These are phyloP conservation scores for Seiridium cupressi DNA, from an alignment of 2,329 filamentous ascomycete species.

Conservation along the genomic window DNA sequence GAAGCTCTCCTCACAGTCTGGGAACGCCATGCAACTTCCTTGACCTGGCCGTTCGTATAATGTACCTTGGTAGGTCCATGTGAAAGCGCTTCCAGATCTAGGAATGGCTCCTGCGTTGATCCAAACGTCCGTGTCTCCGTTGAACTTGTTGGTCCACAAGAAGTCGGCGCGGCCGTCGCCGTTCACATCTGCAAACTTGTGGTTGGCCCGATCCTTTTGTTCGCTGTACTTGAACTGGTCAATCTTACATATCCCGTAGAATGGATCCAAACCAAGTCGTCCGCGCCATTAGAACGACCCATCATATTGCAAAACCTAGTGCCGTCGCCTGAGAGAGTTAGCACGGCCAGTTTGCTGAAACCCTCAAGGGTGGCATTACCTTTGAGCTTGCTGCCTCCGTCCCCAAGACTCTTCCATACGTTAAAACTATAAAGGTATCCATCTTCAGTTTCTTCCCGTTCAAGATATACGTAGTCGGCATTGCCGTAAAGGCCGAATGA, in stretches of 20 bases:
- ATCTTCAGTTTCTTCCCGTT: slow-evolving; percentile 7
- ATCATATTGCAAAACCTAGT: slow-evolving; percentile 28
- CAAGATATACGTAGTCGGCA: slow-evolving; percentile 18
- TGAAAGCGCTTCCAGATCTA: no score
- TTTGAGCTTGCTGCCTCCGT: slow-evolving; percentile 16
- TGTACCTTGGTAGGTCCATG: no score
- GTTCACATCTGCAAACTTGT: slow-evolving; percentile 36
- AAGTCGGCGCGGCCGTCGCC: slow-evolving; percentile 34
- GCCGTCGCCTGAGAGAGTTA: slow-evolving; percentile 19
- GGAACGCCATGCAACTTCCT: no score
- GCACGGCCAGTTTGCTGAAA: no score
- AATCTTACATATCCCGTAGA: slow-evolving; percentile 12
- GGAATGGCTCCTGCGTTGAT: slow-evolving; percentile 19
- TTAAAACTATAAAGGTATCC: slow-evolving; percentile 11
- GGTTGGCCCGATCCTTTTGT: slow-evolving; percentile 31
- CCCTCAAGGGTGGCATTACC: no score
- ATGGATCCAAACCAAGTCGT: slow-evolving; percentile 22
- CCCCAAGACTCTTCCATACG: slow-evolving; percentile 20
- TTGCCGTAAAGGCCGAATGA: not conserved
- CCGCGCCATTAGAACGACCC: slow-evolving; percentile 19
- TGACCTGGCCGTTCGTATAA: no score
- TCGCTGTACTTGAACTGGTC: slow-evolving; percentile 27
- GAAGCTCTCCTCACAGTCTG: no score
- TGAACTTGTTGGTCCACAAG: slow-evolving; percentile 33
- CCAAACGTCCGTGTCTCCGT: slow-evolving; percentile 27